Conservation (phyloP, 495 filamentous ascomycete genomes). For the Neurospora sp. region DNA sequence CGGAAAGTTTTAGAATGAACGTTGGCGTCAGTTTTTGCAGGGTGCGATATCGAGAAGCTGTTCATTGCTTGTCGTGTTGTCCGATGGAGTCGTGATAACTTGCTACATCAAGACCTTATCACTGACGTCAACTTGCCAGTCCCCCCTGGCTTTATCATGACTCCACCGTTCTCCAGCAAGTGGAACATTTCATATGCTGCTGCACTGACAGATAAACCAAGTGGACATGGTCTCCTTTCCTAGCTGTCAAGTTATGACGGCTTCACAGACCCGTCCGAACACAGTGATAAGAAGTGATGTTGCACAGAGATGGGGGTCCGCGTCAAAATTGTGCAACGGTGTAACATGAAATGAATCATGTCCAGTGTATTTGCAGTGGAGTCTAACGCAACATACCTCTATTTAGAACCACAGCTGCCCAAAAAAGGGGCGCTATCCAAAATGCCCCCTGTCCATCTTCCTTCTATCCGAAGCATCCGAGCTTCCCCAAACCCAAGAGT, state of each 20-base stretch:
- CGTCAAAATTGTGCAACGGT: background rate
- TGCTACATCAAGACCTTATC: background rate
- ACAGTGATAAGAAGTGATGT: background rate
- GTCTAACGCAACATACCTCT: background rate
- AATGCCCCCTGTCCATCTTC: background rate
- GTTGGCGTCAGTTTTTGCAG: too few relatives aligned
- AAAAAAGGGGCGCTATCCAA: background rate
- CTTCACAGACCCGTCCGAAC: background rate
- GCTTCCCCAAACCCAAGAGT: background rate
- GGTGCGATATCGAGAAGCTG: too few relatives aligned
- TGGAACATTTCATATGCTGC: background rate
- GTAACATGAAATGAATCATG: background rate
- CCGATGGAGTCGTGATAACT: too few relatives aligned
- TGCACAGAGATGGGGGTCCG: background rate
- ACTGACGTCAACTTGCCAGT: background rate
- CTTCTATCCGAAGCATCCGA: background rate
- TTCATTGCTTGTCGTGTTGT: too few relatives aligned
- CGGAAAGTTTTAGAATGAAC: too few relatives aligned
- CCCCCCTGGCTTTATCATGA: background rate
- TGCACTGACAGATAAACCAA: background rate
- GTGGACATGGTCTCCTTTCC: background rate
- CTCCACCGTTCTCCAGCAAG: background rate
- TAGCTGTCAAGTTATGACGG: background rate
- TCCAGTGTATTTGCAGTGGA: background rate
- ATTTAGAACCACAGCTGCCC: background rate